Conservation (phyloP, 2,329 filamentous ascomycete genomes). For the Parastagonospora avenae region DNA sequence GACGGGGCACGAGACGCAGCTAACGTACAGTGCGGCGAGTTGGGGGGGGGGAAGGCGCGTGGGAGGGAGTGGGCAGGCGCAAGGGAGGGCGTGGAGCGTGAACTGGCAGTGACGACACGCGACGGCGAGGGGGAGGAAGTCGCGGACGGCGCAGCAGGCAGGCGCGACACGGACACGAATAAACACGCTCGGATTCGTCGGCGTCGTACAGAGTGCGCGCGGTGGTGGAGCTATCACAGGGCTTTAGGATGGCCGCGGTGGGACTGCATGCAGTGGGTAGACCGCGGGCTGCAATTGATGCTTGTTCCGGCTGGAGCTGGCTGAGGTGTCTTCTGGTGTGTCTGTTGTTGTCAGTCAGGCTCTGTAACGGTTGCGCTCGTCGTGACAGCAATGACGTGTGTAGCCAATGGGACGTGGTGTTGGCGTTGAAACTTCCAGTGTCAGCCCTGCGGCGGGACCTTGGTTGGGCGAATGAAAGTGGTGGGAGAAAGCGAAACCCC, state of each 20-base stretch:
- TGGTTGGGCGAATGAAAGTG: not conserved
- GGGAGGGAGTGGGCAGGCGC: conserved; percentile 17
- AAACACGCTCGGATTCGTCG: not conserved
- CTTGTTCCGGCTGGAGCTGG: conserved; percentile 12
- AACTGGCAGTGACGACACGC: not conserved
- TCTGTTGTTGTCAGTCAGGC: conserved; percentile 13
- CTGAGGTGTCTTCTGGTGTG: conserved; percentile 4
- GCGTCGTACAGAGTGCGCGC: not conserved
- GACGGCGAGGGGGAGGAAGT: not conserved
- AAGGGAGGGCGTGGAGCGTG: conserved; percentile 15
- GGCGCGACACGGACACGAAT: not conserved
- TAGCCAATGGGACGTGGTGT: conserved; percentile 18
- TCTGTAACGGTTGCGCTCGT: conserved; percentile 1
- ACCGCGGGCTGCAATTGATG: conserved; percentile 13
- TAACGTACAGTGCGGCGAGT: conserved; percentile 20
- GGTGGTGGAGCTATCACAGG: not conserved
- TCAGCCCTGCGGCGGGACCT: conserved; percentile 7
- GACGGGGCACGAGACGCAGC: conserved; percentile 21
- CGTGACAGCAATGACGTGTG: conserved; percentile 19
- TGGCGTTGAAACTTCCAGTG: no score
- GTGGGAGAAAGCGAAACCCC: not conserved
- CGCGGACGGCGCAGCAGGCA: not conserved
- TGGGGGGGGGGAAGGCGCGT: conserved; percentile 9
- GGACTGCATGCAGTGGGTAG: conserved; percentile 19
- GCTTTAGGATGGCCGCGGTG: conserved; percentile 11